A percentile compares a stretch with the other conserved stretches of the same genome.
Evolutionary conservation across 2,329 filamentous ascomycete species (phyloP).

Genomic region (Emmonsia crescens): DNA sequence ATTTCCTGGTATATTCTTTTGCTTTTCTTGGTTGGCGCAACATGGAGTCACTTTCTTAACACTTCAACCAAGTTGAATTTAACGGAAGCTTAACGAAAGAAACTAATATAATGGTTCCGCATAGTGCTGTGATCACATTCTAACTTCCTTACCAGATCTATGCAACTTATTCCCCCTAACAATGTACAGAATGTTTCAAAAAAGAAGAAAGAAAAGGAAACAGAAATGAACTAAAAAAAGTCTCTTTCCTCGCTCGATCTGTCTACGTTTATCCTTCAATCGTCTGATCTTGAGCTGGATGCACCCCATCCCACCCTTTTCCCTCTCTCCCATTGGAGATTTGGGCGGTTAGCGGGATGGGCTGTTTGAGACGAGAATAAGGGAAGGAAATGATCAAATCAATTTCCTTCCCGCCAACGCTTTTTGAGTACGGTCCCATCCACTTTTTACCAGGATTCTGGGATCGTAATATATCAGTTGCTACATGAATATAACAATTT

Average conservation of each 20-base stretch:
- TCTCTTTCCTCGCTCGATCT: constrained; percentile 45
- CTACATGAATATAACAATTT: constrained; percentile 19
- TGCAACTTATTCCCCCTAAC: not conserved
- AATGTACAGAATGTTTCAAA: not conserved
- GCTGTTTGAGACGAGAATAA: constrained; percentile 39
- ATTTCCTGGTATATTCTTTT: not conserved
- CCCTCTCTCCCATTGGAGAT: constrained; percentile 16
- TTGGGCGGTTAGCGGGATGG: constrained; percentile 20
- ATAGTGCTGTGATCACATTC: not conserved
- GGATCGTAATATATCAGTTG: constrained; percentile 38
- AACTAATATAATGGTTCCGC: not conserved
- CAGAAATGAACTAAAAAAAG: too few relatives aligned
- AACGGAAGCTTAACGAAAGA: not conserved
- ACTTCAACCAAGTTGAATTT: not conserved
- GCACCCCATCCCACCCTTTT: constrained; percentile 11
- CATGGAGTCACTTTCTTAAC: not conserved
- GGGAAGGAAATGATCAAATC: constrained; percentile 8
- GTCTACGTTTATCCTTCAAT: constrained; percentile 16
- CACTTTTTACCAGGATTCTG: constrained; percentile 23
- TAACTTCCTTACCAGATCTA: not conserved
- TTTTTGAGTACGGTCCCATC: constrained; percentile 43
- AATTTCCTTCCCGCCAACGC: constrained; percentile 25
- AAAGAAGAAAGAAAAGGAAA: not conserved
- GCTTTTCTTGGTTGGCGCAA: not conserved
- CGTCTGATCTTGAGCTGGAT: constrained; percentile 33